Percentiles rank a stretch among this genome's conserved stretches.
These are phyloP conservation scores for Claviceps sp. DNA, from an alignment of 2,329 filamentous ascomycete species.

Conservation along the genomic window DNA sequence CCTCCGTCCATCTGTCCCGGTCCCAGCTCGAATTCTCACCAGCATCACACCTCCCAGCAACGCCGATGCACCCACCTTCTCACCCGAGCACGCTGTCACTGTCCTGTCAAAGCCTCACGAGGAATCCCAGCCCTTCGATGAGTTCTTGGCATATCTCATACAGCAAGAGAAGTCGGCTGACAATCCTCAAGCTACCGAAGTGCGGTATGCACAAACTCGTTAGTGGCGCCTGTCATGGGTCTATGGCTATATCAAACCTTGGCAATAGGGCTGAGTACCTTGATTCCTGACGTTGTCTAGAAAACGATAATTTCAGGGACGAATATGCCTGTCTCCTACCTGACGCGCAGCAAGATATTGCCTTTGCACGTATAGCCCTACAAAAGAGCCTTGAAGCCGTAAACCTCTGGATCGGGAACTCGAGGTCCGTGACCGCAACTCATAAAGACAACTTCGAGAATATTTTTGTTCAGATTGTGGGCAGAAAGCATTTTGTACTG, in stretches of 20 bases:
- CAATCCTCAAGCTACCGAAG: conserved; percentile 26
- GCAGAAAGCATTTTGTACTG: conserved; percentile 61
- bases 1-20: neutral
- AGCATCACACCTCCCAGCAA: conserved; percentile 15
- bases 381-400: conserved; percentile 55
- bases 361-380: conserved; percentile 62
- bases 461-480: conserved; percentile 63
- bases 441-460: conserved; percentile 83
- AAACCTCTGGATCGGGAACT: conserved; percentile 74
- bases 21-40: neutral
- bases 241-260: neutral
- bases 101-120: conserved; percentile 64
- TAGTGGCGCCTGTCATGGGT: conserved; percentile 15
- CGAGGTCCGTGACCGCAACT: conserved; percentile 52
- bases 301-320: conserved; percentile 68
- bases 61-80: conserved; percentile 22
- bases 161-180: conserved; percentile 35
- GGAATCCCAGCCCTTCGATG: conserved; percentile 44
- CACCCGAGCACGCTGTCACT: conserved; percentile 12
- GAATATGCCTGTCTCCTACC: conserved; percentile 54
- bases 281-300: conserved; percentile 19
- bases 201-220: conserved; percentile 67
- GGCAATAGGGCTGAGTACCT: neutral
- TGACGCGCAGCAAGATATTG: conserved; percentile 50
- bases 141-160: conserved; percentile 49